These are phyloP conservation scores for Crithidia bombi DNA, from an alignment of 208 protist genomes.

Conservation along the genomic window DNA sequence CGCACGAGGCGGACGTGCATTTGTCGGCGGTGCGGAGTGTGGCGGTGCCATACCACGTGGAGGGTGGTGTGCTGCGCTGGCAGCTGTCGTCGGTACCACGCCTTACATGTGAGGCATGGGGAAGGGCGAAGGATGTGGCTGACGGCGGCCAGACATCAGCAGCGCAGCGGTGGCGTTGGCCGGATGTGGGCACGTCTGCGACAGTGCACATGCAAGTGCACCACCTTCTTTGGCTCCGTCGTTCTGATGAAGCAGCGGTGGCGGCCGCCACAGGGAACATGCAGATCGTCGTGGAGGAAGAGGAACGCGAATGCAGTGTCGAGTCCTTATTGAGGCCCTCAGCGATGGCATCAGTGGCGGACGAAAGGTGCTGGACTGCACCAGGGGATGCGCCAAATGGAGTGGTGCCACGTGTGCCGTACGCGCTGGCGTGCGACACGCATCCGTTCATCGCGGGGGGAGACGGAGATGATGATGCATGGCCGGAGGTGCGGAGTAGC, in stretches of 20 bases:
- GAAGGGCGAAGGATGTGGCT: background rate
- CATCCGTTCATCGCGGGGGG: background rate
- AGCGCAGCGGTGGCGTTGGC: conserved; percentile 21
- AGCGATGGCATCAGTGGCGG: background rate
- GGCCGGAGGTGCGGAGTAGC: conserved; percentile 8
- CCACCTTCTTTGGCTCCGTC: conserved; percentile 19
- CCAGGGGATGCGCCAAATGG: conserved; percentile 2
- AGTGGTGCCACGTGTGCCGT: conserved; percentile 19
- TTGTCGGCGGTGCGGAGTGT: conserved; percentile 11
- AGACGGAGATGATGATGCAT: background rate
- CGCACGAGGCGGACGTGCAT: conserved; percentile 21
- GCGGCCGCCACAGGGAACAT: background rate
- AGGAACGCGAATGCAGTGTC: background rate
- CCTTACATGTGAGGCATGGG: conserved; percentile 10
- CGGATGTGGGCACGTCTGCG: conserved; percentile 23
- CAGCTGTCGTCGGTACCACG: conserved; percentile 28
- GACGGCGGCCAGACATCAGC: background rate
- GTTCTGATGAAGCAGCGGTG: conserved; percentile 13
- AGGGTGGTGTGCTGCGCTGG: conserved; percentile 23
- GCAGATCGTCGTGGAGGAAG: background rate
- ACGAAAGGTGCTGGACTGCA: conserved; percentile 14
- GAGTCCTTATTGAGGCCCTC: background rate
- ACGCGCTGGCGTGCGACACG: background rate
- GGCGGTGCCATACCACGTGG: conserved; percentile 2
- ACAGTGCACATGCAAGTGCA: conserved; percentile 21